Evolutionary conservation across 352 stramenopile species (phyloP).

Genomic region (Phytophthora tubulina): DNA sequence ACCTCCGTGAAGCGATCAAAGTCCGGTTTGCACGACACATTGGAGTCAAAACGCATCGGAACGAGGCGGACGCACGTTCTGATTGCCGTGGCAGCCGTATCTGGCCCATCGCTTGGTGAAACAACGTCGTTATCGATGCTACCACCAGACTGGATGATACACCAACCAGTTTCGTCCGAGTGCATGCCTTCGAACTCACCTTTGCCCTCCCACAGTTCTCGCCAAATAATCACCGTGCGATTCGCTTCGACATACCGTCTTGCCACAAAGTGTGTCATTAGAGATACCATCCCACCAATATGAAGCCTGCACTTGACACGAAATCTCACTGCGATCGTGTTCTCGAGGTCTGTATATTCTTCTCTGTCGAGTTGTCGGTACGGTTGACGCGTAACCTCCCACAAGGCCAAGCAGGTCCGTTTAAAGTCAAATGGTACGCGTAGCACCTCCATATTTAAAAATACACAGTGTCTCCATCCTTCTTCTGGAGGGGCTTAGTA

Average conservation of each 20-base stretch:
- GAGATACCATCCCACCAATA: conserved; percentile 17
- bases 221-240: conserved; percentile 63
- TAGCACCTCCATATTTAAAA: conserved; percentile 32
- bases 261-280: conserved; percentile 42
- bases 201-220: conserved; percentile 54
- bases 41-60: conserved; percentile 30
- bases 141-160: conserved; percentile 15
- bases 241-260: conserved; percentile 53
- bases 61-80: conserved; percentile 36
- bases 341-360: conserved; percentile 21
- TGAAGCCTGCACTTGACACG: conserved; percentile 23
- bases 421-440: conserved; percentile 24
- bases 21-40: conserved; percentile 4
- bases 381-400: conserved; percentile 25
- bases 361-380: conserved; percentile 35
- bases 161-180: conserved; percentile 39
- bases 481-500: conserved; percentile 20
- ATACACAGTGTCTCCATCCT: conserved; percentile 35
- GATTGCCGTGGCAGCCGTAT: conserved; percentile 13
- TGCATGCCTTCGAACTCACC: conserved; percentile 30
- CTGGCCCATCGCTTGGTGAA: background rate
- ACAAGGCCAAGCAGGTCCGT: conserved; percentile 21
- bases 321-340: conserved; percentile 33
- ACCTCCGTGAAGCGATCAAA: conserved; percentile 35
- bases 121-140: background rate